These are phyloP conservation scores for Erysimum cheiri DNA, from an alignment of 441 rosid species.

Conservation along the genomic window DNA sequence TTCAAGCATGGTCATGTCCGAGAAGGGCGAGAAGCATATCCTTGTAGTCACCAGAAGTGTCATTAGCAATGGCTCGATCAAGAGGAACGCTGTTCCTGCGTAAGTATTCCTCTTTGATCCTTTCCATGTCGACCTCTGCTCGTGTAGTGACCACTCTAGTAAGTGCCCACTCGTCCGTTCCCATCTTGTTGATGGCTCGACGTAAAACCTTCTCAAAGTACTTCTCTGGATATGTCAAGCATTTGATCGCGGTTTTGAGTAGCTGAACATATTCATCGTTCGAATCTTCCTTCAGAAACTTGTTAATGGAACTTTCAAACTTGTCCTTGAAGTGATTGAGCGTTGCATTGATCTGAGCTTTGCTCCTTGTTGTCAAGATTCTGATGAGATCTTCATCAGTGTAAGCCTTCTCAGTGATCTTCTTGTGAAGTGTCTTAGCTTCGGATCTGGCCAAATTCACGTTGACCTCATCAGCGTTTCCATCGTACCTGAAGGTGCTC, in stretches of 20 bases:
- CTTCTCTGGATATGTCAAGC: conserved; percentile 81
- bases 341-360: conserved; percentile 76
- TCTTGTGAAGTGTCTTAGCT: conserved; percentile 75
- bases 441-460: conserved; percentile 69
- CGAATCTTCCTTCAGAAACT: conserved; percentile 73
- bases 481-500: conserved; percentile 73
- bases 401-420: conserved; percentile 65
- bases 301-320: conserved; percentile 65
- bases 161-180: conserved; percentile 87
- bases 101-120: conserved; percentile 75
- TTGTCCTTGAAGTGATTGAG: conserved; percentile 73
- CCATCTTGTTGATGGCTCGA: conserved; percentile 64
- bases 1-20: conserved; percentile 65
- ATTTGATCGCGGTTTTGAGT: conserved; percentile 71
- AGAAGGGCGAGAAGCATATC: conserved; percentile 79
- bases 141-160: conserved; percentile 77
- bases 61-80: conserved; percentile 66
- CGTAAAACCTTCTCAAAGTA: conserved; percentile 80
- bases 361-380: conserved; percentile 79
- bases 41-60: conserved; percentile 85
- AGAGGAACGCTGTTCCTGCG: conserved; percentile 73
- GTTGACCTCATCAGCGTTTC: conserved; percentile 63
- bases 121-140: conserved; percentile 83
- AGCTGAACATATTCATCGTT: conserved; percentile 67
- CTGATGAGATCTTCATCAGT: conserved; percentile 74